These are phyloP conservation scores for Bocquillonia castaneifolia DNA, from an alignment of 441 rosid species.

Conservation along the genomic window DNA sequence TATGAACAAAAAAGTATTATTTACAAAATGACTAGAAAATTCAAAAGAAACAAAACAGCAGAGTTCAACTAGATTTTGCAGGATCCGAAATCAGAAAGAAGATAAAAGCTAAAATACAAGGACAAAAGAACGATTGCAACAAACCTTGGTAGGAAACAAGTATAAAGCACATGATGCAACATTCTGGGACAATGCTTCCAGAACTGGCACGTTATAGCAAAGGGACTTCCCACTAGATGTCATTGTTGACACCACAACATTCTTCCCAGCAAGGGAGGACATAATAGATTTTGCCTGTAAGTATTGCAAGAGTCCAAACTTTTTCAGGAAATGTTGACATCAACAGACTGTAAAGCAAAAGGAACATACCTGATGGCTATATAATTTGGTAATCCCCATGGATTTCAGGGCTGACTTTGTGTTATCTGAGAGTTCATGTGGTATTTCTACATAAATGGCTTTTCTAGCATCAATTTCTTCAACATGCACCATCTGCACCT, in stretches of 20 bases:
- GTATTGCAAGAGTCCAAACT: slow-evolving; percentile 22
- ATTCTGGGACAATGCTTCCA: slow-evolving; percentile 67
- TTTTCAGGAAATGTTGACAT: slow-evolving; percentile 15
- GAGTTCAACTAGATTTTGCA: neutral
- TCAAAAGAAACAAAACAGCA: neutral
- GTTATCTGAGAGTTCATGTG: slow-evolving; percentile 58
- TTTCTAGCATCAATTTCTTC: slow-evolving; percentile 58
- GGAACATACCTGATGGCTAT: slow-evolving; percentile 75
- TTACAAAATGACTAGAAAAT: slow-evolving; percentile 8
- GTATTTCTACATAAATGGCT: slow-evolving; percentile 51
- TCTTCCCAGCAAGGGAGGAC: slow-evolving; percentile 72
- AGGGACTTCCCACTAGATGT: slow-evolving; percentile 99
- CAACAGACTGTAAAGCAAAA: slow-evolving; percentile 16
- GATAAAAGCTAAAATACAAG: neutral
- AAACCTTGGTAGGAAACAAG: slow-evolving; percentile 92
- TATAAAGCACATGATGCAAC: slow-evolving; percentile 75
- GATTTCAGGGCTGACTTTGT: slow-evolving; percentile 56
- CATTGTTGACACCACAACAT: slow-evolving; percentile 87
- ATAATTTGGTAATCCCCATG: slow-evolving; percentile 67
- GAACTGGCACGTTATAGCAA: slow-evolving; percentile 91
- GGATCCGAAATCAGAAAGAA: slow-evolving; percentile 1
- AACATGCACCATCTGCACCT: slow-evolving; percentile 74
- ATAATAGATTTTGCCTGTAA: slow-evolving; percentile 72
- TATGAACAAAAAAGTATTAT: slow-evolving; percentile 21
- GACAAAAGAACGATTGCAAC: slow-evolving; percentile 5